These are phyloP conservation scores for Termitomyces sp. DNA, from an alignment of 768 basidiomycete genomes.

Conservation along the genomic window DNA sequence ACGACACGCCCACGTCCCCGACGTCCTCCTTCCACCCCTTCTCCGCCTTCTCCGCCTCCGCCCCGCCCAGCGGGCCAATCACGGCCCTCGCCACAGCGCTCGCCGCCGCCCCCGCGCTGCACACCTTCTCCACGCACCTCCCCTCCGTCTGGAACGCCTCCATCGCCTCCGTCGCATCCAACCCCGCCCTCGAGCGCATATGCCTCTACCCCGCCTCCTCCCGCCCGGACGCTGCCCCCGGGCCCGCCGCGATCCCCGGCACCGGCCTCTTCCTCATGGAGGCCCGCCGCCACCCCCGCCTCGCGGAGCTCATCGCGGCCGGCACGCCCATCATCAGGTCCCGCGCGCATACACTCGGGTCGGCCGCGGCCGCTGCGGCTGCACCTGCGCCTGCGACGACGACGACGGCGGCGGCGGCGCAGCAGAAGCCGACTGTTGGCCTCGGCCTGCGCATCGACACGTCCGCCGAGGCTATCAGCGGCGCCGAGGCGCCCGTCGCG, in stretches of 20 bases:
- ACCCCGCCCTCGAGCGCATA: conserved; percentile 30
- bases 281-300: conserved; percentile 43
- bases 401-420: not conserved
- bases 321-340: conserved; percentile 34
- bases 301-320: conserved; percentile 47
- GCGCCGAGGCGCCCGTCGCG: too few species aligned
- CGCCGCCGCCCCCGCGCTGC: conserved; percentile 37
- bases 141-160: conserved; percentile 56
- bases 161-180: conserved; percentile 43
- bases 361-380: not conserved
- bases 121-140: conserved; percentile 45
- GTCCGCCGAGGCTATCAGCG: not conserved
- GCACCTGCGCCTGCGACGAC: not conserved
- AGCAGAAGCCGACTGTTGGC: not conserved
- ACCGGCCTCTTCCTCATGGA: conserved; percentile 55
- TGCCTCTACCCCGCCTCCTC: not conserved
- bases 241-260: conserved; percentile 27
- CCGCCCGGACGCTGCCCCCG: not conserved
- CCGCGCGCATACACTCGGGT: conserved; percentile 20
- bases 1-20: conserved; percentile 27
- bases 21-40: conserved; percentile 19
- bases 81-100: conserved; percentile 28
- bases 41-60: conserved; percentile 24
- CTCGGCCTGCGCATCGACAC: conserved; percentile 10
- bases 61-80: conserved; percentile 18